These are phyloP conservation scores for Hirschioporus abietinus DNA, from an alignment of 768 basidiomycete species.

Conservation along the genomic window DNA sequence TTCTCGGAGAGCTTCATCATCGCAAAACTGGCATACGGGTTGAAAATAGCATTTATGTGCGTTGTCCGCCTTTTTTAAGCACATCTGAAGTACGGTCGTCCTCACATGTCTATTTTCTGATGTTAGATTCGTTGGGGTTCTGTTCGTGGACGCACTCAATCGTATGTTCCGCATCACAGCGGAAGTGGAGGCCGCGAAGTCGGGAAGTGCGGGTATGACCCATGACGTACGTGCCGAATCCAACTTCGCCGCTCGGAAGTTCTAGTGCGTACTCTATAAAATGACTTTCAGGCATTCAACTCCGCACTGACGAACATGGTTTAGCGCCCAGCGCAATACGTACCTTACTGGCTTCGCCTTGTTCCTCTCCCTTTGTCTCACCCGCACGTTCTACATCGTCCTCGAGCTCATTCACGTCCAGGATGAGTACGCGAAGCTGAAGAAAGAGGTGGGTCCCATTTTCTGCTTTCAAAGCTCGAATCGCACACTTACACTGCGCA, in stretches of 20 bases:
- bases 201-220: constrained; percentile 35
- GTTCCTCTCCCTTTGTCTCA: constrained; percentile 92
- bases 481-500: not conserved
- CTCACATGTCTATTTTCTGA: not conserved
- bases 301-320: not conserved
- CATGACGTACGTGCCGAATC: constrained; percentile 75
- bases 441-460: constrained; percentile 41
- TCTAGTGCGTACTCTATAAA: constrained; percentile 57
- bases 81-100: constrained; percentile 6
- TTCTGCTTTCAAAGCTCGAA: not conserved
- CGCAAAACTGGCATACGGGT: constrained; percentile 82
- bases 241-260: constrained; percentile 87
- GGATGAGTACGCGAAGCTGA: constrained; percentile 81
- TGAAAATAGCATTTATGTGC: constrained; percentile 94
- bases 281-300: not conserved
- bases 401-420: constrained; percentile 88
- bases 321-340: constrained; percentile 80
- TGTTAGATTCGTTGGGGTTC: constrained; percentile 70
- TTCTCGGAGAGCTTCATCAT: constrained; percentile 62
- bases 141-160: constrained; percentile 90
- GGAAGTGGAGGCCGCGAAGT: constrained; percentile 64
- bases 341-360: constrained; percentile 92
- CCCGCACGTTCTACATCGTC: constrained; percentile 88
- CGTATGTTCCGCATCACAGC: constrained; percentile 82
- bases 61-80: constrained; percentile 24